Evolutionary conservation across 2,329 filamentous ascomycete genomes (phyloP).

Genomic region (Aureobasidium sp.): DNA sequence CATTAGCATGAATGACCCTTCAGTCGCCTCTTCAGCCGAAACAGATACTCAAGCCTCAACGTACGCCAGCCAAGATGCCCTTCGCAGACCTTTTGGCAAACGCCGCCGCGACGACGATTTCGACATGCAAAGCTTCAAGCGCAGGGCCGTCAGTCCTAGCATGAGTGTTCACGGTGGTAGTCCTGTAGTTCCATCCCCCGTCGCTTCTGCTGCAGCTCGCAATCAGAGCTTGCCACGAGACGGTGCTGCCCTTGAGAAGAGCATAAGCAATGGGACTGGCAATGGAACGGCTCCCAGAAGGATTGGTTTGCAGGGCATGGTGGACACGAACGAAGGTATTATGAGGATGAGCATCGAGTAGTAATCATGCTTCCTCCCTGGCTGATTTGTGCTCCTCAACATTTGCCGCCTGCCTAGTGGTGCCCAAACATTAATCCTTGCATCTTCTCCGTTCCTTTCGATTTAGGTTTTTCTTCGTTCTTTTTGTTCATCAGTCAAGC

Average conservation of each 20-base stretch:
- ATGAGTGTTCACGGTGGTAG: slow-evolving; percentile 80
- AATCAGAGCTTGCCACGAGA: slow-evolving; percentile 47
- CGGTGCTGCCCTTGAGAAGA: slow-evolving; percentile 30
- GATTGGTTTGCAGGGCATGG: slow-evolving; percentile 85
- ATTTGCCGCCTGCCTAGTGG: not conserved
- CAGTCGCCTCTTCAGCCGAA: not conserved
- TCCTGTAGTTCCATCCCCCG: slow-evolving; percentile 76
- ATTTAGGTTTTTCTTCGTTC: not conserved
- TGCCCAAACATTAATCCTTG: not conserved
- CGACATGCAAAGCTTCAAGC: slow-evolving; percentile 80
- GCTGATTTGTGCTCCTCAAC: not conserved
- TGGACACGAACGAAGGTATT: slow-evolving; percentile 85
- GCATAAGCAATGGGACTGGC: slow-evolving; percentile 16
- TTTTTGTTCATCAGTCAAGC: not conserved
- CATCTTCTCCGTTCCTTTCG: not conserved
- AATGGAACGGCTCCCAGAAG: slow-evolving; percentile 28
- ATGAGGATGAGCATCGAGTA: slow-evolving; percentile 98
- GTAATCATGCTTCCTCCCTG: slow-evolving; percentile 19
- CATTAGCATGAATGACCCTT: slow-evolving; percentile 8
- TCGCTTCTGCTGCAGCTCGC: slow-evolving; percentile 23
- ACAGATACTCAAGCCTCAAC: not conserved
- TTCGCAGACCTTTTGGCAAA: slow-evolving; percentile 44
- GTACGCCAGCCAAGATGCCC: slow-evolving; percentile 28
- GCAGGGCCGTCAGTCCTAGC: slow-evolving; percentile 82
- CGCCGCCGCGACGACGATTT: slow-evolving; percentile 88